phyloP scores from a whole-genome alignment of 1,284 basidiomycete species.

The Trametes hirsuta region DNA sequence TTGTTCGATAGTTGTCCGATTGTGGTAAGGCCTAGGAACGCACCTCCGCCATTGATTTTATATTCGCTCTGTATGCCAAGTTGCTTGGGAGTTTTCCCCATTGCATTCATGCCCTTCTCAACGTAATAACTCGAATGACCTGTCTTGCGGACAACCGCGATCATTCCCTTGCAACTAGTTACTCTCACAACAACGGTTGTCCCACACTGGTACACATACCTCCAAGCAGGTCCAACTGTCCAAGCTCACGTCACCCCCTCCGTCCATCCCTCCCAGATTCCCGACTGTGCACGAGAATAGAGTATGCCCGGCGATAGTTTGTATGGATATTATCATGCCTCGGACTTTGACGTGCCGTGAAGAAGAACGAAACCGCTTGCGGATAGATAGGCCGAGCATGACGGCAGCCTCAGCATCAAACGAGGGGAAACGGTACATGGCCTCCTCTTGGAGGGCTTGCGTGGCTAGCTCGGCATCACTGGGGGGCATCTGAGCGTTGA shows the following conservation, averaged over 20 bases:
- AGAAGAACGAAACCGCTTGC: slow-evolving; percentile 78
- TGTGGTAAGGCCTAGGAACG: slow-evolving; percentile 30
- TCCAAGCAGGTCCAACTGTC: slow-evolving; percentile 80
- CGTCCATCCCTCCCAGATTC: slow-evolving; percentile 65
- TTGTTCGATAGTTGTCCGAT: too few relatives aligned
- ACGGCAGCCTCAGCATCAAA: slow-evolving; percentile 79
- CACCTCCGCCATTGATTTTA: slow-evolving; percentile 74
- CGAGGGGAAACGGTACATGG: slow-evolving; percentile 65
- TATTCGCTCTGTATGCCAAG: slow-evolving; percentile 67
- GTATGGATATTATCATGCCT: slow-evolving; percentile 76
- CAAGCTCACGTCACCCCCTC: slow-evolving; percentile 74
- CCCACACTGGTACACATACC: slow-evolving; percentile 24
- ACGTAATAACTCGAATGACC: slow-evolving; percentile 84
- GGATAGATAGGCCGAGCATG: slow-evolving; percentile 75
- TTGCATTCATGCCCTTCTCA: slow-evolving; percentile 79
- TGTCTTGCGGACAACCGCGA: slow-evolving; percentile 76
- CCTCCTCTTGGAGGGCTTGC: slow-evolving; percentile 70
- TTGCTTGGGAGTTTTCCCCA: slow-evolving; percentile 75
- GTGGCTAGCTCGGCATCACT: slow-evolving; percentile 74
- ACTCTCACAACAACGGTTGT: background rate
- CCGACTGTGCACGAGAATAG: slow-evolving; percentile 82
- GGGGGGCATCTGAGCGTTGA: slow-evolving; percentile 56
- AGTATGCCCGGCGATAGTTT: slow-evolving; percentile 75
- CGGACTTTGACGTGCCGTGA: slow-evolving; percentile 74
- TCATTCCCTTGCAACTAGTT: slow-evolving; percentile 53